Conservation (phyloP, 176 grass and related monocot genomes). For the Calamus simplicifolius region DNA sequence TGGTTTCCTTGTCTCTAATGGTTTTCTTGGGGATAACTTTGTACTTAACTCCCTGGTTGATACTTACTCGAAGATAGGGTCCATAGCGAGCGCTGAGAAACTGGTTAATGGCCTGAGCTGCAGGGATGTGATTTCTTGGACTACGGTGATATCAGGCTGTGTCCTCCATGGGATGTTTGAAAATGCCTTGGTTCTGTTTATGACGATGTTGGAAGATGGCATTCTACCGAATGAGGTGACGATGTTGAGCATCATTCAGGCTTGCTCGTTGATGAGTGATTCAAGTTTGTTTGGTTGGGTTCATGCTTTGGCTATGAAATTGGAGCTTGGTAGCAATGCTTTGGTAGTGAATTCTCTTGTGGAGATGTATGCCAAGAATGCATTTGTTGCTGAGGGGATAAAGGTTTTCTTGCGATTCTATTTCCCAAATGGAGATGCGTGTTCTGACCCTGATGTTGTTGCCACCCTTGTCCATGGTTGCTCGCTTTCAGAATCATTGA, state of each 20-base stretch:
- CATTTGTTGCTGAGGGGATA: conserved; percentile 27
- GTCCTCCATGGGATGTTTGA: conserved; percentile 50
- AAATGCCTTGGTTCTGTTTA: conserved; percentile 38
- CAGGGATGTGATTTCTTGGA: conserved; percentile 68
- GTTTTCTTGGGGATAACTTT: conserved; percentile 37
- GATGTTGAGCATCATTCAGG: conserved; percentile 54
- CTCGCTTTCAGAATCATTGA: conserved; percentile 23
- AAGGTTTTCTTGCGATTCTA: conserved; percentile 21
- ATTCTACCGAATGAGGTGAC: conserved; percentile 49
- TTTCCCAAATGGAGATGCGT: conserved; percentile 15
- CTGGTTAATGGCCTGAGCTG: conserved; percentile 34
- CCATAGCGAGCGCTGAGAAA: conserved; percentile 22
- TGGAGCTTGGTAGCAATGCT: conserved; percentile 17
- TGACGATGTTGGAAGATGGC: conserved; percentile 56
- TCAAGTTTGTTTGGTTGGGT: conserved; percentile 25
- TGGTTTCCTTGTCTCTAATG: conserved; percentile 42
- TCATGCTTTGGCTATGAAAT: conserved; percentile 34
- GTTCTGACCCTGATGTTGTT: conserved; percentile 37
- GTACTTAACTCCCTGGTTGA: conserved; percentile 51
- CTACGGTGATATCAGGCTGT: conserved; percentile 45
- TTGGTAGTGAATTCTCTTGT: conserved; percentile 48
- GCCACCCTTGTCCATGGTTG: conserved; percentile 34
- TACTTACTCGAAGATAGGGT: conserved; percentile 57
- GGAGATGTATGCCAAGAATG: conserved; percentile 62
- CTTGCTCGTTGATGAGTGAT: conserved; percentile 50